Evolutionary conservation across 2,329 filamentous ascomycete species (phyloP), one percentile per base, ranked within the genome.

Genomic region (Phyllosticta paracitricarpa): DNA sequence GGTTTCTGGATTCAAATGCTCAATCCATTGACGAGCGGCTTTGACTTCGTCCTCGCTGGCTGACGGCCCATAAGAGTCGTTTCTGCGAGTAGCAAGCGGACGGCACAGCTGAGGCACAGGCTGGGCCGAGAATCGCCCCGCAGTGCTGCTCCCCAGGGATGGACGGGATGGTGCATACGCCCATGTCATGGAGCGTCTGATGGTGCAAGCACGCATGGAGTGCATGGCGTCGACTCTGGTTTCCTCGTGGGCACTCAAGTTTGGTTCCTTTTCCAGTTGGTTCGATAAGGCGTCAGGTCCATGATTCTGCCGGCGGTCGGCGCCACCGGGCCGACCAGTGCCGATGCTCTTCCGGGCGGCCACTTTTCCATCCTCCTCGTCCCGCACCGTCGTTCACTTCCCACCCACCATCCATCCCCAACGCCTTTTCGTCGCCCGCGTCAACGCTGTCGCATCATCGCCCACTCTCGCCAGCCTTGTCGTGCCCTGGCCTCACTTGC

Each of bases 11-110:
- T 80, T 75, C 65, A 85, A 77, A 54, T 73, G 73, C 53, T 76
- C 73, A 56, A 86, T 79, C 84, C 84, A 87, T 67, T 76, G 71
- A 60, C 84, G 78, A 14, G 83, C 83, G 48, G 75, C 72, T 33
- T 66, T 67, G 51, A 75, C 63, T 35, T 72, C 69, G 17, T 74
- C 69, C 52, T 70, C 66, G 25, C 40, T 4, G 59, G 26, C 10
- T 26, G 48, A 19, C 26, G 58, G 40, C 59, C 40, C 12, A 54
- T 33, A 9, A 40, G 33, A 17, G 14, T 40, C 33, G 33, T 17
- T 40, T 40, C 33, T 40, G 33, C 33, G 33, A 14, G 33, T 40
- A 53, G 59, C 59, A 17, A 61, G 30, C 54, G 19, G 7, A 22
- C 59, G 54, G 14, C 17, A 9, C 10, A 35, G 54, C 54, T 40